phyloP scores from a whole-genome alignment of 305 asterid genomes.

The Euphrasia arctica region DNA sequence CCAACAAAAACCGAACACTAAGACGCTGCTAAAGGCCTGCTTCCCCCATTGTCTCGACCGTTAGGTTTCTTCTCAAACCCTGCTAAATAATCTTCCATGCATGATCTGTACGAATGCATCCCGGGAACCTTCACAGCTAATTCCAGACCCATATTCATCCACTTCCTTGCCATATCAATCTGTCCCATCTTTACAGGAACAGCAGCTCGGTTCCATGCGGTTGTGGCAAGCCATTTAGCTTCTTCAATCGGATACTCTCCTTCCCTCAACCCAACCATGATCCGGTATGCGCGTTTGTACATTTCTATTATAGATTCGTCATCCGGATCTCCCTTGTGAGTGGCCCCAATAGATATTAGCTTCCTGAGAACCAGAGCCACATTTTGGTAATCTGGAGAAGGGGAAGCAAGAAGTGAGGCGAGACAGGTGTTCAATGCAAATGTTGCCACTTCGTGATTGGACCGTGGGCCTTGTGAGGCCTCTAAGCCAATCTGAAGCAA shows the following conservation, averaged over 20 bases:
- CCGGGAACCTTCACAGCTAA: constrained; percentile 65
- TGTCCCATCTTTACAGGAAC: constrained; percentile 76
- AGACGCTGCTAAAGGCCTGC: constrained; percentile 27
- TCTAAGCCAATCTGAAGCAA: constrained; percentile 80
- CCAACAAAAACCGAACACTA: constrained; percentile 23
- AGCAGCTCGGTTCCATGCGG: constrained; percentile 98
- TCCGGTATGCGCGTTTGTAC: constrained; percentile 73
- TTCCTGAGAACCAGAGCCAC: constrained; percentile 69
- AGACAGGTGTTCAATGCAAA: constrained; percentile 70
- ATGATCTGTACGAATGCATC: constrained; percentile 66
- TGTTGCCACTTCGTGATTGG: constrained; percentile 67
- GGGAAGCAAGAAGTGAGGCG: constrained; percentile 57
- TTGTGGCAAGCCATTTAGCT: constrained; percentile 88
- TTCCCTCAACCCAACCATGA: constrained; percentile 89
- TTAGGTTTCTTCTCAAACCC: constrained; percentile 44
- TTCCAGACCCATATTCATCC: constrained; percentile 89
- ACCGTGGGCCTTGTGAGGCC: constrained; percentile 72
- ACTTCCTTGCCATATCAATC: constrained; percentile 58
- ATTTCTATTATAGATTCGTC: constrained; percentile 53
- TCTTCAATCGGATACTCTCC: constrained; percentile 86
- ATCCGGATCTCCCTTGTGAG: constrained; percentile 49
- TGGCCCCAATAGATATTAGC: constrained; percentile 47
- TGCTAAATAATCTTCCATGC: constrained; percentile 83
- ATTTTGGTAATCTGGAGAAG: constrained; percentile 66
- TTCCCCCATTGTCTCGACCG: constrained; percentile 32